Base-by-base conservation (phyloP, 495 filamentous ascomycete genomes). In the Penicillium psychrofluorescens region DNA sequence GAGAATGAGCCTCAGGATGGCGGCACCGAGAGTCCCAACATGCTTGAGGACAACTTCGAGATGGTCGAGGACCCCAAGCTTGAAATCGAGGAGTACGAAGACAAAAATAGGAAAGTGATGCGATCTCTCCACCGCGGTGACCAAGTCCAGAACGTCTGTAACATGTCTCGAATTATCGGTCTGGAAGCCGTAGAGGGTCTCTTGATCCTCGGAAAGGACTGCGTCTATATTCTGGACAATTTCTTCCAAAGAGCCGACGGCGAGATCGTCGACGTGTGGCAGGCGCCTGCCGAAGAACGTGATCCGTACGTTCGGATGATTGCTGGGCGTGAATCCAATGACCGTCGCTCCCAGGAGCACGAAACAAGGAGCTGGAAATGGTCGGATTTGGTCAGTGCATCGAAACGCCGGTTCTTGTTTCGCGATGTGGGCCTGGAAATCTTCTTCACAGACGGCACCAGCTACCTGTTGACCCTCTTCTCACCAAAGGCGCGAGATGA, bases 101-200 rank as follows among this genome's bases (percentile, higher is more conserved):
- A 98, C 58, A 96, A 95, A 68, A 96, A 98, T 55, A 74, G 92
- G 11, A 96, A 94, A 64, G 92, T 98, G 38, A 90, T 97, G 87
- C 75, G 92, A 45, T 95, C 88, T 50, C 75, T 98, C 10, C 86
- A 95, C 47, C 85, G 87, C 29, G 88, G 88, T 6, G 92, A 98
- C 54, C 75, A 87, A 42, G 90, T 98, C n/a, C 87, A 95, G 55
- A 83, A 85, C 50, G 88, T 95, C 7, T 92, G 87, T 71, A 98
- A 98, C 56, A 81, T 95, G 44, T 96, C 92, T 35, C 80, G 94
- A 8, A 87, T 98, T 40, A 82, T 95, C 41, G 92, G 92, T 8
- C 70, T 98, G 6, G 91, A 97, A 52, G 90, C 91, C 14, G 80
- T 81, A 41, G 92, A 98, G 62, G 92, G 94, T 13, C 78, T 98